Base-by-base conservation (phyloP, 78 protist genomes). In the Cavenderia fasciculata region DNA sequence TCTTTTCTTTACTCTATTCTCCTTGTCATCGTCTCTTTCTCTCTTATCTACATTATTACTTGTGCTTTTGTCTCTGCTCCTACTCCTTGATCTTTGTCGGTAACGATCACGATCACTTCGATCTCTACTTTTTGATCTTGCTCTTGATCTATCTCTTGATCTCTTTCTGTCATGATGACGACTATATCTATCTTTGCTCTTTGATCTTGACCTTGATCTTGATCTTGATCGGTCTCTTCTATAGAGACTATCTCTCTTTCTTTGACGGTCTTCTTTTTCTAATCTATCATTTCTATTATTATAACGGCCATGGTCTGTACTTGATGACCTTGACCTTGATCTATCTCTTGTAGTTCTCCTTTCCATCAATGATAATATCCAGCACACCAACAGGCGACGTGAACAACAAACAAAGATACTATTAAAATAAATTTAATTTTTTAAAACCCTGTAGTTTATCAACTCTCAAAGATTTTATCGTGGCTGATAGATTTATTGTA, bases 1-100 rank as follows among this genome's bases (percentile, higher is more conserved):
- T 18, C n/a, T 63, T 38, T 38, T 63, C n/a, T 63, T 16, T n/a
- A 38, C 47, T 63, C 47, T 63, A 5, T 16, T 38, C 38, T 38
- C 38, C 21, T 63, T 38, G n/a, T 21, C 8, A 38, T 40, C 72
- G 14, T 40, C 38, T 68, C 41, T 68, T 38, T 82, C 27, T 68
- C 31, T 82, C 44, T 38, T 62, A 31, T 31, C 27, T 78, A 31
- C 57, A 33, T 63, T 65, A 51, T 29, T 46, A 44, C 54, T 34
- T 21, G 27, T 19, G 57, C 52, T 40, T 36, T 68, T 74, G 4
- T 29, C 4, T 49, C 62, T 23, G 40, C 62, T 63, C 10, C 62
- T 56, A 56, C 62, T 56, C 34, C 25, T 34, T 19, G 5, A 47
- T 47, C 77, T 70, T 56, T 56, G 5, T 7, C 14, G n/a, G 25